Percentiles rank a stretch among this genome's conserved stretches.
phyloP scores from a whole-genome alignment of 1,284 basidiomycete genomes.

The Veloporphyrellus conicus region DNA sequence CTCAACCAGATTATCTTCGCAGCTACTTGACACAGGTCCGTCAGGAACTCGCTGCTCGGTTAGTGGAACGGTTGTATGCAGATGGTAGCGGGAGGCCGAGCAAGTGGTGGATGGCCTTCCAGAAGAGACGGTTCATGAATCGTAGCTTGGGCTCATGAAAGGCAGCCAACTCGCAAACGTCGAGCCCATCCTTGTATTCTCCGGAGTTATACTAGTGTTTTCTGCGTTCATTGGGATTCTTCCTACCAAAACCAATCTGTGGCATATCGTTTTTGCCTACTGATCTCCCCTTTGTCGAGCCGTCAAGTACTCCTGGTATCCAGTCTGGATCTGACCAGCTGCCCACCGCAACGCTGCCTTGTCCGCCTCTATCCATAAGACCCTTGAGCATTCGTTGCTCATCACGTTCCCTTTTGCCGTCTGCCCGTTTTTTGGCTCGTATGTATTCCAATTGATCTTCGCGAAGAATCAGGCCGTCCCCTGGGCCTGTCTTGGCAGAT shows the following conservation, averaged over 20 bases:
- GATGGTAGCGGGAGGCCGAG: slow-evolving; percentile 85
- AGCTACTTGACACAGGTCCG: slow-evolving; percentile 90
- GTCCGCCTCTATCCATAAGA: slow-evolving; percentile 50
- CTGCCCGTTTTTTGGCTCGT: slow-evolving; percentile 72
- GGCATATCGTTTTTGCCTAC: slow-evolving; percentile 68
- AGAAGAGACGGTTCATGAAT: slow-evolving; percentile 94
- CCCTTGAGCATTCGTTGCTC: slow-evolving; percentile 71
- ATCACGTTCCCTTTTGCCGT: slow-evolving; percentile 71
- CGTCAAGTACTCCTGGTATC: slow-evolving; percentile 81
- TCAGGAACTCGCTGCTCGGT: slow-evolving; percentile 82
- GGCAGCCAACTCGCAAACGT: background rate
- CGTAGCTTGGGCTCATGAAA: slow-evolving; percentile 67
- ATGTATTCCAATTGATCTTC: slow-evolving; percentile 88
- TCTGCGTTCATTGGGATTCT: slow-evolving; percentile 80
- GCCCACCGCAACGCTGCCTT: slow-evolving; percentile 52
- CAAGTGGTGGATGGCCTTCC: slow-evolving; percentile 99
- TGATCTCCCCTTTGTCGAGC: slow-evolving; percentile 72
- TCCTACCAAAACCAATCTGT: slow-evolving; percentile 76
- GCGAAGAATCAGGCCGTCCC: slow-evolving; percentile 78
- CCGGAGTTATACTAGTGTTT: slow-evolving; percentile 44
- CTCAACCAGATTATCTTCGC: slow-evolving; percentile 70
- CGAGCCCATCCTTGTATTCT: slow-evolving; percentile 12
- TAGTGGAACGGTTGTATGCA: slow-evolving; percentile 87
- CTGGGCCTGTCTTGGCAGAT: slow-evolving; percentile 76
- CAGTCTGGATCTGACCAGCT: slow-evolving; percentile 97